Evolutionary conservation across 192 early-diverging fungal genomes (phyloP).

Genomic region (Coemansia sp.): DNA sequence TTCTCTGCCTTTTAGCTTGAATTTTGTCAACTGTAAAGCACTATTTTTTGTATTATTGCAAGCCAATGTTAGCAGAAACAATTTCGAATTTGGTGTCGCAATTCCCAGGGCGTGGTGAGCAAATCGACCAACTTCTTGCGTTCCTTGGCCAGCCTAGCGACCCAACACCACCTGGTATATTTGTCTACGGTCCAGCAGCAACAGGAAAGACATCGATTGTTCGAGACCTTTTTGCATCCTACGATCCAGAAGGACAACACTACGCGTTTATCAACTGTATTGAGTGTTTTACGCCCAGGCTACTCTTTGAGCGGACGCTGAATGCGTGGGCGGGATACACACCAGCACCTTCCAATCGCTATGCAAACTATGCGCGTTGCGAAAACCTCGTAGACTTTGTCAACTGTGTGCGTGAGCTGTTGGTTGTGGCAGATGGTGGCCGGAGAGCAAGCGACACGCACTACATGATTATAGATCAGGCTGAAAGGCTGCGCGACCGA

Average conservation of each 20-base stretch:
- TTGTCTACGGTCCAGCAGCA: constrained; percentile 58
- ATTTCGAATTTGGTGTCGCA: constrained; percentile 49
- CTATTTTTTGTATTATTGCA: background rate
- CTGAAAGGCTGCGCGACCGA: constrained; percentile 75
- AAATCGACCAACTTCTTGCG: constrained; percentile 36
- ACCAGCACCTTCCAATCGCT: constrained; percentile 54
- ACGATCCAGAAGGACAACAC: constrained; percentile 14
- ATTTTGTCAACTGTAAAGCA: background rate
- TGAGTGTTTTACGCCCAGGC: constrained; percentile 71
- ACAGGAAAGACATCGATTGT: constrained; percentile 63
- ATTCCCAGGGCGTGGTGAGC: constrained; percentile 38
- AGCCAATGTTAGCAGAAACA: background rate
- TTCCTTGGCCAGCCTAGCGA: constrained; percentile 43
- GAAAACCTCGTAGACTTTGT: constrained; percentile 76
- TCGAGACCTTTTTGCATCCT: constrained; percentile 34
- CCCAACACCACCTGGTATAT: constrained; percentile 50
- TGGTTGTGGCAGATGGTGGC: constrained; percentile 9
- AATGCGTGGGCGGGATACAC: constrained; percentile 61
- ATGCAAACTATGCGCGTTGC: constrained; percentile 56
- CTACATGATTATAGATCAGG: constrained; percentile 73
- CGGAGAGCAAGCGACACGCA: constrained; percentile 10
- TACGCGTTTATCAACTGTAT: constrained; percentile 69
- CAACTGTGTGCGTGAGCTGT: constrained; percentile 20
- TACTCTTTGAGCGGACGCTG: constrained; percentile 77
- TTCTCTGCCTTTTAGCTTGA: background rate